Evolutionary conservation across 2,329 filamentous ascomycete species (phyloP), one percentile per base, ranked within the genome.

Genomic region (Colletotrichum sublineola): DNA sequence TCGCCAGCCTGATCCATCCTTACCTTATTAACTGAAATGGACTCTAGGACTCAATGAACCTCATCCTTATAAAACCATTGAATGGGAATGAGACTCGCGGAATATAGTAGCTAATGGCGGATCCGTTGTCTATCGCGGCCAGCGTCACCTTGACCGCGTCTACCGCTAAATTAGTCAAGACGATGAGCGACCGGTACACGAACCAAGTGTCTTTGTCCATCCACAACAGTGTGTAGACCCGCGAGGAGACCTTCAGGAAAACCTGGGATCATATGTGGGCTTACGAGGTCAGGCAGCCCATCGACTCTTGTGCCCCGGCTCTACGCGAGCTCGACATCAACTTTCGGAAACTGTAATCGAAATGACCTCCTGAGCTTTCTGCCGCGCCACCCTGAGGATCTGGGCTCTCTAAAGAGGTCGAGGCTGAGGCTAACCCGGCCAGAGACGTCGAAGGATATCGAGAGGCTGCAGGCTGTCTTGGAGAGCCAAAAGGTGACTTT

Each of bases 401-500:
- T 33, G 50, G 29, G 7, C 15, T 53, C 50, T 33, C 29, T 33
- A 6, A 33, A 14, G 15, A 33, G 24, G 12, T 8, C 31, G 4
- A 24, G 31, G 50, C 50, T 31, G 24, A 52, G 31, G 8, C 8
- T 53, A 29, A 3, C 64, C 2, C 55, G 55, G 3, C 44, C 36
- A 14, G 64, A 67, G n/a, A 20, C 60, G 0, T 38, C 61, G 55
- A 33, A 56, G 36, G 64, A 67, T 15, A 67, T 67, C 1, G 11
- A 50, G 5, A 61, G 12, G 56, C 52, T 67, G 31, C 65, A 62
- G 20, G 12, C 8, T 2, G 11, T 14, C 18, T 67, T 42, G 38
- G 46, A 67, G 29, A 38, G 56, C 14, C 65, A 67, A 31, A 62
- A 67, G 48, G 44, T 18, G 29, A 62, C 46, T 36, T 55, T 62